Percentiles rank a stretch among this genome's conserved stretches.
Conservation (phyloP, 129 eudicot genomes). For the Gnaphalium uliginosum region DNA sequence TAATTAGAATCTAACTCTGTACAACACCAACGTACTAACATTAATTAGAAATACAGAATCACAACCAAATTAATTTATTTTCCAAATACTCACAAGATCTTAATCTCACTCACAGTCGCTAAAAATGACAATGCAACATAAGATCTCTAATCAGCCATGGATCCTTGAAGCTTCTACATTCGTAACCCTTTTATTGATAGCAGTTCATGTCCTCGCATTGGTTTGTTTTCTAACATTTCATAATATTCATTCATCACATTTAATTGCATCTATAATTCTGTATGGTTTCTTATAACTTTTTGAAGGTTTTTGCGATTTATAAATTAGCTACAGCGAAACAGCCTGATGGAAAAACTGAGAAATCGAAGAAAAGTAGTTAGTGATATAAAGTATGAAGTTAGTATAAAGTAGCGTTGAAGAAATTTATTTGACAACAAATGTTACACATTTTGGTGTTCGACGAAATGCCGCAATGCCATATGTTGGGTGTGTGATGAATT, state of each 20-base stretch:
- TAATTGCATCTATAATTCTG: neutral
- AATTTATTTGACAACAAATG: no score
- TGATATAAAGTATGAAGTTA: constrained; percentile 19
- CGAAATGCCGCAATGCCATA: constrained; percentile 16
- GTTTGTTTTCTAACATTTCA: neutral
- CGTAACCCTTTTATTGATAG: constrained; percentile 30
- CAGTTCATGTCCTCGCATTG: constrained; percentile 34
- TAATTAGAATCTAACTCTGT: no score
- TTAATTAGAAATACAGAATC: no score
- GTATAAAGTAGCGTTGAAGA: neutral
- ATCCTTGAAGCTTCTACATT: constrained; percentile 35
- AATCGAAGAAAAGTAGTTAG: constrained; percentile 32
- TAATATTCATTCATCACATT: neutral
- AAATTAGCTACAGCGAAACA: constrained; percentile 34
- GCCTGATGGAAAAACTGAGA: constrained; percentile 25
- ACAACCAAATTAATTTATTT: no score
- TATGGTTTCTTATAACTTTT: neutral
- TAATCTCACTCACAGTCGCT: constrained; percentile 5
- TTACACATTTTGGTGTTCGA: constrained; percentile 10
- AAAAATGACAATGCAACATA: constrained; percentile 27
- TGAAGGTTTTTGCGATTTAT: constrained; percentile 34
- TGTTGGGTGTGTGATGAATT: constrained; percentile 1
- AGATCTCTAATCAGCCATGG: constrained; percentile 35
- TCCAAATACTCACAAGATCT: neutral
- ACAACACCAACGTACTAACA: no score